Percentiles rank a stretch among this genome's conserved stretches.
These are phyloP conservation scores for Coniochaeta sp. DNA, from an alignment of 2,329 filamentous ascomycete genomes.

Conservation along the genomic window DNA sequence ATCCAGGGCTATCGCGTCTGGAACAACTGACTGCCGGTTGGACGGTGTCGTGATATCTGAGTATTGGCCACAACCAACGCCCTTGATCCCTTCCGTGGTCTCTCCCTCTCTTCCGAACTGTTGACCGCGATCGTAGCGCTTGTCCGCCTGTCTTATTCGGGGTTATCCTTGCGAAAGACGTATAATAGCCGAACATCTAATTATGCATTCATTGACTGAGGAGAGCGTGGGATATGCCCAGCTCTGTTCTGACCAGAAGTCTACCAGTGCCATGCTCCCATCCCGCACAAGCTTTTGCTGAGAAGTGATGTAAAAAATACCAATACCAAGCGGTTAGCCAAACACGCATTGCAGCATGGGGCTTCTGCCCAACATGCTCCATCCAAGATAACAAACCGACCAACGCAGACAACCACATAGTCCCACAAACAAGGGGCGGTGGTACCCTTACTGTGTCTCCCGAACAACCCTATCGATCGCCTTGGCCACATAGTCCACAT, in stretches of 20 bases:
- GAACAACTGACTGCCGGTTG: not conserved
- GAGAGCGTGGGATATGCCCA: not conserved
- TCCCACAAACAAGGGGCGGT: not conserved
- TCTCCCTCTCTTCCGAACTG: not conserved
- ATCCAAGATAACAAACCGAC: not conserved
- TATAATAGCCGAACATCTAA: not conserved
- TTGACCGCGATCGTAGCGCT: not conserved
- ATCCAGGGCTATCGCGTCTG: not conserved
- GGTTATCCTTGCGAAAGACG: not conserved
- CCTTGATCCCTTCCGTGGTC: not conserved
- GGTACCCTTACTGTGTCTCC: constrained; percentile 24
- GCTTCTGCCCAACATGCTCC: not conserved
- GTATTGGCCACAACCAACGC: not conserved
- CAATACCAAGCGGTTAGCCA: too few species aligned
- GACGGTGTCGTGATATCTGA: not conserved
- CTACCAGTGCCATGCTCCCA: not conserved
- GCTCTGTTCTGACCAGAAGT: not conserved
- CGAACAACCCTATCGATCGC: constrained; percentile 80
- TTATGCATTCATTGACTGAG: not conserved
- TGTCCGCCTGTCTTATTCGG: too few species aligned
- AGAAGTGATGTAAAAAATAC: too few species aligned
- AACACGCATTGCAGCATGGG: too few species aligned
- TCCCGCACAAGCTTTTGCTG: not conserved
- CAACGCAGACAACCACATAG: not conserved
- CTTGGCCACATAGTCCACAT: constrained; percentile 88